Percentiles rank a stretch among this genome's conserved stretches.
phyloP scores from a whole-genome alignment of 306 rosid genomes.

The Sesbania bispinosa region DNA sequence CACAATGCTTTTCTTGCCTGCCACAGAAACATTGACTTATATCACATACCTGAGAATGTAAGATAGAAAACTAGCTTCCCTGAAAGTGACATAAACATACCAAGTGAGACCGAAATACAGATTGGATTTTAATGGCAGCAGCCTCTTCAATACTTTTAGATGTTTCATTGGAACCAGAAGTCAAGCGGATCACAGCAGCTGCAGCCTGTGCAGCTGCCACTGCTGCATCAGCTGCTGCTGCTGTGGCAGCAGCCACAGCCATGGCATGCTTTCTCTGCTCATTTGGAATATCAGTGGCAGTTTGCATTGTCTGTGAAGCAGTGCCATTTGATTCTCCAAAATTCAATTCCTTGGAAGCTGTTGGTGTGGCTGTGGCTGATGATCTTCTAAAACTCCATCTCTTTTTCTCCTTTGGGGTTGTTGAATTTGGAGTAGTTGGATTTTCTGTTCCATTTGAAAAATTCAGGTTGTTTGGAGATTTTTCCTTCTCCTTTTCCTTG shows the following conservation, averaged over 20 bases:
- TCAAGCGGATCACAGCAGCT: conserved; percentile 51
- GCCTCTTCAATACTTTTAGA: conserved; percentile 43
- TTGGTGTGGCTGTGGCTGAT: conserved; percentile 49
- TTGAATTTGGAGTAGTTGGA: conserved; percentile 52
- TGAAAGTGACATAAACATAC: conserved; percentile 36
- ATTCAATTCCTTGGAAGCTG: conserved; percentile 45
- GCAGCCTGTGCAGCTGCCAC: conserved; percentile 78
- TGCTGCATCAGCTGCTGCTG: conserved; percentile 56
- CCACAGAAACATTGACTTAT: conserved; percentile 6
- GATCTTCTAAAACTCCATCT: conserved; percentile 94
- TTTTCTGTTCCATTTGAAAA: conserved; percentile 43
- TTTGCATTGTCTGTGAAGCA: conserved; percentile 30
- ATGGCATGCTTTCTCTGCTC: conserved; percentile 67
- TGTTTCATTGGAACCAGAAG: conserved; percentile 42
- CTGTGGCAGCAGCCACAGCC: conserved; percentile 67
- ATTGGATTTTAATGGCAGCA: conserved; percentile 78
- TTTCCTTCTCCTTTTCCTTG: conserved; percentile 42
- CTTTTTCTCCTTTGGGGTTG: conserved; percentile 67
- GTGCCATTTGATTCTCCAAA: conserved; percentile 29
- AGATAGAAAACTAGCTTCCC: background rate
- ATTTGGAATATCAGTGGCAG: conserved; percentile 37
- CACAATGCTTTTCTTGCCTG: conserved; percentile 90
- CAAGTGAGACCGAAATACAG: conserved; percentile 75
- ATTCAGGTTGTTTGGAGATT: conserved; percentile 28
- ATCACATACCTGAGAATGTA: background rate